Percentiles rank a stretch among this genome's conserved stretches.
Conservation (phyloP, 75 land plant species). For the Larix kaempferi region DNA sequence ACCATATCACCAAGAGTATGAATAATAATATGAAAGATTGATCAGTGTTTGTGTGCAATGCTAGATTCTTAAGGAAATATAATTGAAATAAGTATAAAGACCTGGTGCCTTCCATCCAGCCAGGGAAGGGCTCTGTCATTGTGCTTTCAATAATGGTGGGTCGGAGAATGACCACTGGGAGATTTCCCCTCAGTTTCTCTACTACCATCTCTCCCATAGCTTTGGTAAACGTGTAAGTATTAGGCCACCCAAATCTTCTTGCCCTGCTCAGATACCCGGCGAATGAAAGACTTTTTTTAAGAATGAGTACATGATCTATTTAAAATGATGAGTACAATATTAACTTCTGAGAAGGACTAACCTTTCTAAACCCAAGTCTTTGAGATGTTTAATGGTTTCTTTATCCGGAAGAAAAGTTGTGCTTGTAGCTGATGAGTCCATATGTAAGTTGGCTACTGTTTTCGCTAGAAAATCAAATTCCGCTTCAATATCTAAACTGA, state of each 20-base stretch:
- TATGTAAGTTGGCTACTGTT: background rate
- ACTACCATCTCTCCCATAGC: slow-evolving; percentile 63
- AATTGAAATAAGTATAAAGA: background rate
- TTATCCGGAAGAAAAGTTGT: background rate
- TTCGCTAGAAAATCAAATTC: slow-evolving; percentile 24
- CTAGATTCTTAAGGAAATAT: background rate
- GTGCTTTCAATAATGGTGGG: slow-evolving; percentile 55
- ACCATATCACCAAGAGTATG: background rate
- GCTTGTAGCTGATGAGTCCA: slow-evolving; percentile 1
- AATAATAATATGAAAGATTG: background rate
- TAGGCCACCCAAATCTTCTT: slow-evolving; percentile 57
- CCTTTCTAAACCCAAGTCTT: slow-evolving; percentile 44
- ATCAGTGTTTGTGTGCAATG: background rate
- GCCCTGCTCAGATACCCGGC: slow-evolving; percentile 23
- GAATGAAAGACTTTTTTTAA: background rate
- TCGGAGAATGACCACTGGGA: slow-evolving; percentile 46
- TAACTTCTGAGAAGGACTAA: background rate
- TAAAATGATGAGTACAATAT: background rate
- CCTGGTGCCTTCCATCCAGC: slow-evolving; percentile 67
- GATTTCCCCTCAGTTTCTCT: slow-evolving; percentile 14
- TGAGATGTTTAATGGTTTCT: slow-evolving; percentile 27
- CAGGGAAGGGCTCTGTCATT: slow-evolving; percentile 44
- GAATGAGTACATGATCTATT: background rate
- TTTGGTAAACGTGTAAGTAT: slow-evolving; percentile 54
- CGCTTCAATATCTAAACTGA: slow-evolving; percentile 15